Percentiles rank a stretch among this genome's conserved stretches.
Conservation (phyloP, 208 protist species). For the Acanthamoeba lenticulata region DNA sequence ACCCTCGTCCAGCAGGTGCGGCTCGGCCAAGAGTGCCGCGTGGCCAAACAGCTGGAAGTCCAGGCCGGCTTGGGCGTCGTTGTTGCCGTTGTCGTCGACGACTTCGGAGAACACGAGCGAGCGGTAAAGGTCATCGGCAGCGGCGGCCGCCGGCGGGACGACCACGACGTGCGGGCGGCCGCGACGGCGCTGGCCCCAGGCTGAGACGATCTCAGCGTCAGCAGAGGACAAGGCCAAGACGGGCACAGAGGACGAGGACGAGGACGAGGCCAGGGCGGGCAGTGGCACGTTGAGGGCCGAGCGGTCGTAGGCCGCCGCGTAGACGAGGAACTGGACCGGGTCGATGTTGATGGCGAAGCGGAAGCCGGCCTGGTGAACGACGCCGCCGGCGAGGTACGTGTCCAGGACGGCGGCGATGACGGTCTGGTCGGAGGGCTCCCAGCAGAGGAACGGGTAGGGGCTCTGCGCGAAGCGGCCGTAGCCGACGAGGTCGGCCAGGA, state of each 20-base stretch:
- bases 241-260: not conserved
- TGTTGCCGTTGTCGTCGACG: no score
- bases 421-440: not conserved
- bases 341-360: not conserved
- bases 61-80: no score
- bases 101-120: no score
- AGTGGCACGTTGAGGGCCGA: not conserved
- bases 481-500: not conserved
- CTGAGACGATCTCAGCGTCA: no score
- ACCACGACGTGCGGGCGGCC: not conserved
- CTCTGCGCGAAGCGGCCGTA: not conserved
- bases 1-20: not conserved
- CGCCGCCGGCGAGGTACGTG: not conserved
- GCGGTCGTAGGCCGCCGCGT: not conserved
- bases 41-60: not conserved
- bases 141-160: not conserved
- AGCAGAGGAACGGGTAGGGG: not conserved
- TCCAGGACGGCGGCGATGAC: not conserved
- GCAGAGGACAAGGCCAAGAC: no score
- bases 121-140: no score
- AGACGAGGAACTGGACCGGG: not conserved
- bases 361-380: not conserved
- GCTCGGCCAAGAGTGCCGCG: not conserved
- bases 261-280: not conserved
- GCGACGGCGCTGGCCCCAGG: no score